phyloP scores from a whole-genome alignment of 2,329 filamentous ascomycete genomes.

The Fonsecaea pugnacius region DNA sequence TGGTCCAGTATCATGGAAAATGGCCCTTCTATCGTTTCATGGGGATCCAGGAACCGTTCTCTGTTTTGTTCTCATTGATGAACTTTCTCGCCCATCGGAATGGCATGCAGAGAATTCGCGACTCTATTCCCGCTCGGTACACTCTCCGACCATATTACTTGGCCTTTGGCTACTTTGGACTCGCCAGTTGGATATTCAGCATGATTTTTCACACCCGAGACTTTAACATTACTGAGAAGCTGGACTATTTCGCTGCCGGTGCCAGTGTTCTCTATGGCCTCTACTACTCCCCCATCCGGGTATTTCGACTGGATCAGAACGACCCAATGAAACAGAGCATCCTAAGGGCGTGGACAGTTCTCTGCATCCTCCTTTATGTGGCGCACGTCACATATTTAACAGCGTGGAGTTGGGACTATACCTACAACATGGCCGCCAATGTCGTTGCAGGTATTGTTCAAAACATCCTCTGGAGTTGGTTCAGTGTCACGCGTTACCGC shows the following conservation, averaged over 20 bases:
- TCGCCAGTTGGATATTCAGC: constrained; percentile 84
- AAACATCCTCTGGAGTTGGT: constrained; percentile 84
- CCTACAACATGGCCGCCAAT: constrained; percentile 97
- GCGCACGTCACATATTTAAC: constrained; percentile 82
- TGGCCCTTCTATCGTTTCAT: constrained; percentile 93
- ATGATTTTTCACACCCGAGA: constrained; percentile 92
- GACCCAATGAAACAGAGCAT: constrained; percentile 57
- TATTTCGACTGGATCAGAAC: constrained; percentile 76
- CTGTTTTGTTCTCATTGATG: constrained; percentile 87
- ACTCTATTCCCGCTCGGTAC: constrained; percentile 73
- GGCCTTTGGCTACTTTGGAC: constrained; percentile 76
- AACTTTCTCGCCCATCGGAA: constrained; percentile 85
- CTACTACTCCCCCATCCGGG: constrained; percentile 79
- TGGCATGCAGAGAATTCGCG: constrained; percentile 73
- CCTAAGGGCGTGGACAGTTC: constrained; percentile 73
- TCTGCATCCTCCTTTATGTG: constrained; percentile 73
- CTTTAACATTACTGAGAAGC: constrained; percentile 81
- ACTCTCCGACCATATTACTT: constrained; percentile 80
- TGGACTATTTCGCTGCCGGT: constrained; percentile 95
- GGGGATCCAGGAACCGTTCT: constrained; percentile 93
- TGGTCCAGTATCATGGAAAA: constrained; percentile 97
- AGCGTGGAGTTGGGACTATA: constrained; percentile 89
- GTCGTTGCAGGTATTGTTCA: constrained; percentile 78
- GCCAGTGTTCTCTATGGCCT: constrained; percentile 88
- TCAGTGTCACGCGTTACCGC: constrained; percentile 75